Base-by-base conservation (phyloP, 2,329 filamentous ascomycete genomes). In the Colletotrichum sp. region DNA sequence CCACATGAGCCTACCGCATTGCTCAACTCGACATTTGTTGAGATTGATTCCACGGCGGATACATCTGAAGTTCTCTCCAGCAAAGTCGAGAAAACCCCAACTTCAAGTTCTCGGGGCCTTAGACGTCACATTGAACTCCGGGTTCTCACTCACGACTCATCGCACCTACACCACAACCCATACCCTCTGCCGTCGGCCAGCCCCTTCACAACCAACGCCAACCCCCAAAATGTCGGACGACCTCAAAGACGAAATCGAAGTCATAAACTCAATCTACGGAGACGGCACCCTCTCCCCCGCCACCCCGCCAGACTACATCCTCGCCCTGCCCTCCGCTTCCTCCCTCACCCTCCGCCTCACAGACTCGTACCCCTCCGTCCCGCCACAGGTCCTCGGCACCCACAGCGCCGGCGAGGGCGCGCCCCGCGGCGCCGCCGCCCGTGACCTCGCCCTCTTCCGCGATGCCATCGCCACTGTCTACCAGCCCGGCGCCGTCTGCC, bases 261-360 rank as follows among this genome's bases (percentile, higher is more conserved):
- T 94, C 77, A 93, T 97, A 81, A 97, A 96, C 84, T 95, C 95
- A 71, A 97, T 97, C 78, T 97, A 96, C 85, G 93, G 92, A 78
- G 89, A 92, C 64, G 88, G 87, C n/a, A 94, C 93, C 13, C 87
- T 96, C 72, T 74, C 83, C 68, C 81, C 87, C 59, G 81, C 84
- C n/a, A 52, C 43, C 52, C 79, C 81, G 24, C 77, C 85, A 80
- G 79, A 90, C 79, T 92, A 93, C 84, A 84, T 93, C 70, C 89
- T 98, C 66, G 90, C 89, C 67, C 89, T 96, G 3, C 95, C 95
- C 0, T 89, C 91, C 77, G 83, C 85, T 61, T 89, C 86, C 30
- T 94, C 88, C 16, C 84, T 94, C 12, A 90, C 87, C 67, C 84
- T 97, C 55, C 90, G 90, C 26, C 98, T 99, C 79, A 92, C 95